Conservation (phyloP, 2,329 filamentous ascomycete species). For the Neopestalotiopsis sp. region DNA sequence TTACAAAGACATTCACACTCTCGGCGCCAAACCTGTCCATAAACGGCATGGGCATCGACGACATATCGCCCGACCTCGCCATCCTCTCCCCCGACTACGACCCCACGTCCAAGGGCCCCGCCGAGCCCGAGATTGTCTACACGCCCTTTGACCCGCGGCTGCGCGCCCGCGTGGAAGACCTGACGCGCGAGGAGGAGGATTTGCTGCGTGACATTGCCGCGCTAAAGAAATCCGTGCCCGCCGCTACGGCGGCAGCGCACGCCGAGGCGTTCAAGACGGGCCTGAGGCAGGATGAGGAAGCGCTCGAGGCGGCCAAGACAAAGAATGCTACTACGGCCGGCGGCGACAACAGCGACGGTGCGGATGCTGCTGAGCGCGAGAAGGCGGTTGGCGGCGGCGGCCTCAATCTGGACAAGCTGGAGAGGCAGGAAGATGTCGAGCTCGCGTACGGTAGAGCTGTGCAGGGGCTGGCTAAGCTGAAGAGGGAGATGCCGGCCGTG, state of each 20-base stretch:
- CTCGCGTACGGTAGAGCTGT: constrained; percentile 53
- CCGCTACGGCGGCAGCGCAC: constrained; percentile 47
- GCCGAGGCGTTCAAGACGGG: constrained; percentile 46
- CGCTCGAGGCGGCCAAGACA: constrained; percentile 35
- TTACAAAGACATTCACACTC: constrained; percentile 63
- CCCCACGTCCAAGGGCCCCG: constrained; percentile 23
- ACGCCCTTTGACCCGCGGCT: constrained; percentile 67
- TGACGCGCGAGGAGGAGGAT: constrained; percentile 68
- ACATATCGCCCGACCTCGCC: constrained; percentile 31
- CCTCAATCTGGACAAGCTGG: constrained; percentile 42
- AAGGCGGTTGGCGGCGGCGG: constrained; percentile 27
- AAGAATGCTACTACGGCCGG: constrained; percentile 19
- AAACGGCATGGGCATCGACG: constrained; percentile 61
- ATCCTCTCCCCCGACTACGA: constrained; percentile 37
- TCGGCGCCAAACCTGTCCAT: constrained; percentile 66
- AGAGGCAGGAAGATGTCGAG: constrained; percentile 55
- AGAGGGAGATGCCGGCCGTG: constrained; percentile 65
- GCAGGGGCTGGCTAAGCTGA: constrained; percentile 56
- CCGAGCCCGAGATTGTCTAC: constrained; percentile 50
- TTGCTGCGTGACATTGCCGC: constrained; percentile 67
- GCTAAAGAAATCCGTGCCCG: constrained; percentile 61
- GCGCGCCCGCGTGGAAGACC: constrained; percentile 63
- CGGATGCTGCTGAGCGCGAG: constrained; percentile 27
- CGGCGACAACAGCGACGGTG: constrained; percentile 22
- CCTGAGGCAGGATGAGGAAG: constrained; percentile 53